Base-by-base conservation (phyloP, 306 rosid species). In the Erythrophleum fordii region DNA sequence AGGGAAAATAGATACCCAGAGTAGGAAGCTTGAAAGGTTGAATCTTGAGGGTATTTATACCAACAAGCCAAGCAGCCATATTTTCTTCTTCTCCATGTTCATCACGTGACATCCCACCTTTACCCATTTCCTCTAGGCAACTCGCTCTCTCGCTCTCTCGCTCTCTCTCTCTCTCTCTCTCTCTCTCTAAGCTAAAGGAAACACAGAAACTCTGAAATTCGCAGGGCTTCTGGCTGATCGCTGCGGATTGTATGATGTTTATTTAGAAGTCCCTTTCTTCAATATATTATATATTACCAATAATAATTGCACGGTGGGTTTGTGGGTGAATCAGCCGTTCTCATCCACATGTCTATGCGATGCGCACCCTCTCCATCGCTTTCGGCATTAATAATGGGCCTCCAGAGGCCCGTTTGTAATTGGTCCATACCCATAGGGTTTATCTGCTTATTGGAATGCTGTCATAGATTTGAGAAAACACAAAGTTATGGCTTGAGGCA, bases 1-100 rank as follows among this genome's bases (percentile, higher is more conserved):
- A 11, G 2, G 17, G 9, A 31, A 70, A 6, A 28, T 16, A n/a
- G 46, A 69, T 82, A 91, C 98, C 98, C 11, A 91, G 94, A 58
- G 89, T 5, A 6, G 98, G 98, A 76, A 94, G 98, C 7, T 79
- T 87, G 85, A 91, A 94, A 75, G 98, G 97, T 31, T 88, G 98
- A 85, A 94, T 94, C 88, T 92, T 92, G 70, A 94, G 94, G 31
- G 68, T 83, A 85, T 94, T 89, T 18, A 92, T 35, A 14, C 80
- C 92, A 80, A 94, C 67, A 53, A 94, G 97, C 98, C 98, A 94
- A 77, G 92, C 98, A 82, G 97, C 98, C 98, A 94, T 88, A 58
- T 94, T 94, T 77, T 89, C 86, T 82, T 82, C 82, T 69, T 81
- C 68, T 4, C 17, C 68, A 7, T 80, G 69, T 66, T 72, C 88